Percentiles rank a stretch among this genome's conserved stretches.
Conservation (phyloP, 805 yeast species). For the Wickerhamomyces rabaulensis region DNA sequence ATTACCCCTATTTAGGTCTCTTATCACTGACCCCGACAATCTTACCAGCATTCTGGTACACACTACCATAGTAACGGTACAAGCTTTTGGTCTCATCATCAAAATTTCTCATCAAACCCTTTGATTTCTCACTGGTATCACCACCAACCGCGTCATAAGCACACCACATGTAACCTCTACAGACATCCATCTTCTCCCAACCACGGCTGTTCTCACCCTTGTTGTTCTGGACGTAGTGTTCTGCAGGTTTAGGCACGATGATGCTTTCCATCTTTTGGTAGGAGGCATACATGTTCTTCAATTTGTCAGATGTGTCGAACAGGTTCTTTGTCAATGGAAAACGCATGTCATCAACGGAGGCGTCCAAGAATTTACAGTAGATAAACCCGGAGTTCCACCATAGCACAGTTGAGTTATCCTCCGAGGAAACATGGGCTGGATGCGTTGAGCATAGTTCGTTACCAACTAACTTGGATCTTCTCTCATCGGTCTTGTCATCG, state of each 20-base stretch:
- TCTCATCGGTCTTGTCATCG: conserved; percentile 11
- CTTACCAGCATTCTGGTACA: conserved; percentile 7
- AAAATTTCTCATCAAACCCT: conserved; percentile 20
- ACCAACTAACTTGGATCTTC: conserved; percentile 17
- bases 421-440: conserved; percentile 52
- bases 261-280: conserved; percentile 38
- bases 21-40: conserved; percentile 3
- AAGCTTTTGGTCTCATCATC: conserved; percentile 12
- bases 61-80: conserved; percentile 31
- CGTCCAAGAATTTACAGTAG: conserved; percentile 30
- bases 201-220: conserved; percentile 35
- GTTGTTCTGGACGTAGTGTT: conserved; percentile 27
- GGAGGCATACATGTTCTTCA: conserved; percentile 30
- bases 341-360: conserved; percentile 4
- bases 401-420: conserved; percentile 37
- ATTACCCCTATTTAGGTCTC: neutral
- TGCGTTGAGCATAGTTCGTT: conserved; percentile 54
- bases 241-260: conserved; percentile 45
- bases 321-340: conserved; percentile 17
- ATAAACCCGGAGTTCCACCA: conserved; percentile 58
- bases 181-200: conserved; percentile 45
- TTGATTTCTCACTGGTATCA: conserved; percentile 10
- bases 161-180: conserved; percentile 51
- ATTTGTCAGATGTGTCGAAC: conserved; percentile 15
- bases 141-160: conserved; percentile 50